Evolutionary conservation across 2,329 filamentous ascomycete genomes (phyloP).

Genomic region (Nemania sp.): DNA sequence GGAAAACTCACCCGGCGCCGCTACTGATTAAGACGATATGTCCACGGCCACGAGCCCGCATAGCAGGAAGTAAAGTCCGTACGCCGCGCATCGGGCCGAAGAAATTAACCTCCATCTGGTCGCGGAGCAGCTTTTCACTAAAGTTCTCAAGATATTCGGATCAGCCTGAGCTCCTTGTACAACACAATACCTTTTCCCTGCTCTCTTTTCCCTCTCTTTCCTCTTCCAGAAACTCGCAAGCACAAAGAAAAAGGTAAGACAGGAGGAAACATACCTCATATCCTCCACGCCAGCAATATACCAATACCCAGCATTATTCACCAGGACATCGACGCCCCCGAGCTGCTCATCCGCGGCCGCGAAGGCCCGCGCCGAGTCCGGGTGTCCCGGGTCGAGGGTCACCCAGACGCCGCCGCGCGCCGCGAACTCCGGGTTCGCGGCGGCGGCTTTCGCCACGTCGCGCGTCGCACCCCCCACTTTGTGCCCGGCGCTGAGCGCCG

Average conservation of each 20-base stretch:
- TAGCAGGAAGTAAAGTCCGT: slow-evolving; percentile 14
- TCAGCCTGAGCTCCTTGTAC: slow-evolving; percentile 5
- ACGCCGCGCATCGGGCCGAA: slow-evolving; percentile 20
- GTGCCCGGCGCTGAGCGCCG: slow-evolving; percentile 13
- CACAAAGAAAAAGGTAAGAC: background rate
- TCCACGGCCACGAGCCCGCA: slow-evolving; percentile 16
- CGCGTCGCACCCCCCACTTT: slow-evolving; percentile 20
- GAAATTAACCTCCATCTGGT: slow-evolving; percentile 25
- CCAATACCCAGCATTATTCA: slow-evolving; percentile 21
- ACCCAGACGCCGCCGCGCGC: slow-evolving; percentile 22
- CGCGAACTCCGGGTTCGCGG: slow-evolving; percentile 17
- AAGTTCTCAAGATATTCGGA: slow-evolving; percentile 2
- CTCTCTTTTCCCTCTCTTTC: background rate
- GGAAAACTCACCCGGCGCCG: slow-evolving; percentile 14
- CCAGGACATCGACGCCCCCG: slow-evolving; percentile 20
- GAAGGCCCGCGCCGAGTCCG: slow-evolving; percentile 14
- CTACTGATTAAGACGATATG: slow-evolving; percentile 21
- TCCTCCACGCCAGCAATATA: slow-evolving; percentile 18
- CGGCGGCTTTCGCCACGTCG: slow-evolving; percentile 15
- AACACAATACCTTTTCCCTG: background rate
- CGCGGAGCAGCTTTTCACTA: slow-evolving; percentile 16
- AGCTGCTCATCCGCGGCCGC: slow-evolving; percentile 9
- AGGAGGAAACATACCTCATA: slow-evolving; percentile 16
- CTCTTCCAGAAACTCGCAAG: background rate
- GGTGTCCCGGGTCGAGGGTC: slow-evolving; percentile 12